Base-by-base conservation (phyloP, 352 stramenopile genomes). In the Pythium myriotylum region DNA sequence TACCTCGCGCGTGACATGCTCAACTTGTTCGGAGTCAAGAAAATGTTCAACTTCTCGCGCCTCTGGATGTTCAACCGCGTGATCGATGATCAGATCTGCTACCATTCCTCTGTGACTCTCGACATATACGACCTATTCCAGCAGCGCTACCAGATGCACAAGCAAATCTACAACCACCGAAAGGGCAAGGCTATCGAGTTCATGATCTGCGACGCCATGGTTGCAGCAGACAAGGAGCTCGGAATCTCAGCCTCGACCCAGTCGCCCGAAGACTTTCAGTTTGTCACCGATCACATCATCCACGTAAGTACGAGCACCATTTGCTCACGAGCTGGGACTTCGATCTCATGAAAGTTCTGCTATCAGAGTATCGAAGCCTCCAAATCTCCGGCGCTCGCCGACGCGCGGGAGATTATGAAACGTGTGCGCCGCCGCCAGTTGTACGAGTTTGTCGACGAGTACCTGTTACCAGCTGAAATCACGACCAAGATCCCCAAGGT, bases 91-190 rank as follows among this genome's bases (percentile, higher is more conserved):
- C 76, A 95, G 68, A 95, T 97, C 49, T 95, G 86, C 67, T 97
- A 96, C 67, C 89, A 93, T 63, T 89, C 81, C 43, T 95, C 88
- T 42, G 87, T 94, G 20, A 91, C 89, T 20, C 57, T 88, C 29
- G 86, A 92, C 59, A 90, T 97, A 42, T 95, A 94, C 77, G 88
- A 95, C 54, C 76, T 96, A 55, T 96, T 97, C 62, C 86, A 95
- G 61, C 86, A 92, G 57, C 78, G 89, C 6, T 95, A 95, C 54
- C 79, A 91, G 59, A 92, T 97, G 73, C 88, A 96, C 70, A 93
- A 94, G 23, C 68, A 89, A 62, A 92, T 94, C 54, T 97, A 97
- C 69, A 91, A 92, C 57, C 90, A 97, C 56, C 84, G 88, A 67
- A 94, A 94, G 60, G 80, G 77, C 52, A 95, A 94, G 43, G 89